Percentiles rank a stretch among this genome's conserved stretches.
Evolutionary conservation across 192 early-diverging fungal species (phyloP).

Genomic region (Irineochytrium annulatum): DNA sequence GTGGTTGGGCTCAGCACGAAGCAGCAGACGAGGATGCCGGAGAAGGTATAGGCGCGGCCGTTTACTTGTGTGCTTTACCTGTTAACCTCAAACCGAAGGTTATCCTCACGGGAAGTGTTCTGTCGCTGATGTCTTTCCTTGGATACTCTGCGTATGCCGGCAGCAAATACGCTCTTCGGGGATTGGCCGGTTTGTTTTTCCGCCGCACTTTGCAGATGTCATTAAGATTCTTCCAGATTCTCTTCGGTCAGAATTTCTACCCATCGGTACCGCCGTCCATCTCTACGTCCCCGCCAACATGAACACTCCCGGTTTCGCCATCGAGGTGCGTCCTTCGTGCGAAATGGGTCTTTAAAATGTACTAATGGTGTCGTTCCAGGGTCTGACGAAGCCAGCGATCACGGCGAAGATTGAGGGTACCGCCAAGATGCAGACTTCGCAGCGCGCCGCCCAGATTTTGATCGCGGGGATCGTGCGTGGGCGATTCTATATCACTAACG

Average conservation of each 20-base stretch:
- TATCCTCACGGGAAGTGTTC: conserved; percentile 38
- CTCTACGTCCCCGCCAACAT: conserved; percentile 46
- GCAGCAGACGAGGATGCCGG: no score
- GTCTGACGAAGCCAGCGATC: conserved; percentile 44
- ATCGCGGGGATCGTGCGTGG: conserved; percentile 31
- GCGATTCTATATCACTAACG: conserved; percentile 33
- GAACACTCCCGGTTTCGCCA: conserved; percentile 41
- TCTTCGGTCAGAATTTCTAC: conserved; percentile 36
- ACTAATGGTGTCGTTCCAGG: no score
- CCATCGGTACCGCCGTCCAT: conserved; percentile 36
- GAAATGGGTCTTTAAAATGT: no score
- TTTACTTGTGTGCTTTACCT: no score
- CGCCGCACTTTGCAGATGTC: no score
- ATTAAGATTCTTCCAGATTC: no score
- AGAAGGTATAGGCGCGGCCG: no score
- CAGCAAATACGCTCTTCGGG: conserved; percentile 43
- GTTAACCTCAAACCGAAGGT: no score
- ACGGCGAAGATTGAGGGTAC: conserved; percentile 39
- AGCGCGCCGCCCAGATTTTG: conserved; percentile 31
- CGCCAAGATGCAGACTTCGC: conserved; percentile 25
- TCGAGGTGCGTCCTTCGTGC: no score
- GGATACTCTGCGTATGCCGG: conserved; percentile 41
- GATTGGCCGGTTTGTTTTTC: no score
- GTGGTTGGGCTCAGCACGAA: no score
- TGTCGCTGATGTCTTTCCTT: conserved; percentile 29